Percentiles rank a stretch among this genome's conserved stretches.
Evolutionary conservation across 306 rosid genomes (phyloP).

Genomic region (Pachyrhizus erosus): DNA sequence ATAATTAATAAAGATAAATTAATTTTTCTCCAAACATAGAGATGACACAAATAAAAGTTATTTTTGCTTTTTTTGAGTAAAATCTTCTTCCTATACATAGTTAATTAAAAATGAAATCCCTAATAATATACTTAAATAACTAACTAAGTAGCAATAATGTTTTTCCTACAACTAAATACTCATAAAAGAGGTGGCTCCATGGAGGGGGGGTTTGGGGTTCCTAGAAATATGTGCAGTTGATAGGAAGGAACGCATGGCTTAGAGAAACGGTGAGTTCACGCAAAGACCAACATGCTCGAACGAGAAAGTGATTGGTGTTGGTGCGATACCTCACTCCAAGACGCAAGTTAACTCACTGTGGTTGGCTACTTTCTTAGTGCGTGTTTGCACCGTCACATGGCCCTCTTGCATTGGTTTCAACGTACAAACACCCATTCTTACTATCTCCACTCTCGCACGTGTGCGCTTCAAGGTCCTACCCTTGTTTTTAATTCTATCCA

Average conservation of each 20-base stretch:
- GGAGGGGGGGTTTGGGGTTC: background rate
- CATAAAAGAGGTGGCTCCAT: no score
- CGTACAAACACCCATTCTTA: no score
- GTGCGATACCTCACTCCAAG: constrained; percentile 41
- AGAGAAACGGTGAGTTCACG: constrained; percentile 37
- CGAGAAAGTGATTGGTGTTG: constrained; percentile 54
- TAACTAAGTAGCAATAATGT: no score
- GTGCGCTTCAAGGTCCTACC: background rate
- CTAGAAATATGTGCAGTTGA: background rate
- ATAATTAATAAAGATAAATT: no score
- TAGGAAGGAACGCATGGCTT: background rate
- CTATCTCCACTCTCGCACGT: background rate
- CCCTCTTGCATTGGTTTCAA: constrained; percentile 34
- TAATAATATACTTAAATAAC: no score
- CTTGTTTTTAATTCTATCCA: background rate
- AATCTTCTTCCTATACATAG: no score
- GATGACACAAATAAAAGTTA: no score
- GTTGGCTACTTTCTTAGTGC: background rate
- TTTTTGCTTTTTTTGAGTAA: no score
- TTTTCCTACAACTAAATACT: no score
- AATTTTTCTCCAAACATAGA: no score
- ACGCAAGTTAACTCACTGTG: background rate
- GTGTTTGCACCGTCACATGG: constrained; percentile 54
- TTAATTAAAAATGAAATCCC: no score
- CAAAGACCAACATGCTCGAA: constrained; percentile 62